phyloP scores from a whole-genome alignment of 306 rosid genomes.

The Cucurbita maxima region DNA sequence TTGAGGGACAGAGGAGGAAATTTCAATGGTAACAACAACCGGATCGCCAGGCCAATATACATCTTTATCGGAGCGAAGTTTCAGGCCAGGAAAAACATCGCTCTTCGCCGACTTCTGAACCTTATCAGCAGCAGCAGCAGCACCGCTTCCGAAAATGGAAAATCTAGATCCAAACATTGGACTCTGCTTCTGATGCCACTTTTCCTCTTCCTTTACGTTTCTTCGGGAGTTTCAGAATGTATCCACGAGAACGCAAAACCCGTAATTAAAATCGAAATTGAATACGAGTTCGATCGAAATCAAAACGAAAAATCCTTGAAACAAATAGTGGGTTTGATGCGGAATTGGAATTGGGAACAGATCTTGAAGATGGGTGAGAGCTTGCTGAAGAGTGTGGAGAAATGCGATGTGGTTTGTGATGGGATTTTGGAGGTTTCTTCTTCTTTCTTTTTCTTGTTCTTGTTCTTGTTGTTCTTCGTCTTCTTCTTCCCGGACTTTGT shows the following conservation, averaged over 20 bases:
- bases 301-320: not conserved
- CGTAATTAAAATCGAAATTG: not conserved
- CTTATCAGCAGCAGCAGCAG: conserved; percentile 7
- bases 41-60: conserved; percentile 91
- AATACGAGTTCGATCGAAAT: not conserved
- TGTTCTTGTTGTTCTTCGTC: not conserved
- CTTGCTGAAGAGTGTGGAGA: not conserved
- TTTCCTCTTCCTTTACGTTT: not conserved
- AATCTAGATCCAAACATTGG: conserved; percentile 52
- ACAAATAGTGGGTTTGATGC: not conserved
- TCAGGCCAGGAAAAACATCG: conserved; percentile 31
- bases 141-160: conserved; percentile 51
- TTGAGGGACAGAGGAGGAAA: conserved; percentile 21
- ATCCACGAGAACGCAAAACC: not conserved
- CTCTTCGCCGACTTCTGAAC: conserved; percentile 12
- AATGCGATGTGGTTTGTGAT: not conserved
- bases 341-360: not conserved
- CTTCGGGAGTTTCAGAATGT: not conserved
- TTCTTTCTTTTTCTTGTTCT: not conserved
- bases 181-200: conserved; percentile 1
- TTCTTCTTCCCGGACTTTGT: not conserved
- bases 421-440: not conserved
- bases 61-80: conserved; percentile 58
- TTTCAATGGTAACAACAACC: conserved; percentile 51
- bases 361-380: not conserved